Evolutionary conservation across 2,329 filamentous ascomycete genomes (phyloP), one percentile per base, ranked within the genome.

Genomic region (Alternaria solani): DNA sequence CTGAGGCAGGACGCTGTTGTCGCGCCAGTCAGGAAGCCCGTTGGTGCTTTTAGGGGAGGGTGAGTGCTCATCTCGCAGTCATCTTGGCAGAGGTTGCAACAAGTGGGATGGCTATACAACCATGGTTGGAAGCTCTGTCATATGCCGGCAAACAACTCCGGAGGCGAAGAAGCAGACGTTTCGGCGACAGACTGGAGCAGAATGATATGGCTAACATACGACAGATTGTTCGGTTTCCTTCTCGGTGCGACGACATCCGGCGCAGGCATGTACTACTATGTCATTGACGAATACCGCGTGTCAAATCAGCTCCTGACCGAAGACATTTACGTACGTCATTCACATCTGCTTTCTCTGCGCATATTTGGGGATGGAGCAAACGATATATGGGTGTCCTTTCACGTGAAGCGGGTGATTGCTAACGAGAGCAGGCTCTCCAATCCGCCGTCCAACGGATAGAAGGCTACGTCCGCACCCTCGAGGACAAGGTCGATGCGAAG

Each of bases 271-370:
- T 98, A 97, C 83, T 93, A 92, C 79, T 98, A 98, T 80, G 87
- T 97, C 68, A 83, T 98, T 71, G 89, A 94, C 78, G 94, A 98
- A 80, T 98, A 97, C 84, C 93, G 93, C 82, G 85, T 93, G 43
- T 92, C 93, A 70, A 98, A 97, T 83, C 92, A 96, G 81, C 86
- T 97, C 75, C 84, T 98, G 81, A 94, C 90, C 62, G 93, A 97
- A 81, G 94, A 98, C 81, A 97, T 98, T 79, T 94, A 94, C 81
- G 94, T 97, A 87, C 80, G 92, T 48, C 44, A 36, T 90, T 56
- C 38, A 28, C 26, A 6, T 14, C 7, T 20, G 41, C 16, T n/a
- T 16, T 2, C 43, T 7, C 8, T 36, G 1, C 28, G 18, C 18
- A 39, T 2, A n/a, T 20, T n/a, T 34, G 5, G 16, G 32, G n/a